A percentile compares a stretch with the other conserved stretches of the same genome.
Evolutionary conservation across 805 yeast species (phyloP).

Genomic region (Saccharomycopsis microspora): DNA sequence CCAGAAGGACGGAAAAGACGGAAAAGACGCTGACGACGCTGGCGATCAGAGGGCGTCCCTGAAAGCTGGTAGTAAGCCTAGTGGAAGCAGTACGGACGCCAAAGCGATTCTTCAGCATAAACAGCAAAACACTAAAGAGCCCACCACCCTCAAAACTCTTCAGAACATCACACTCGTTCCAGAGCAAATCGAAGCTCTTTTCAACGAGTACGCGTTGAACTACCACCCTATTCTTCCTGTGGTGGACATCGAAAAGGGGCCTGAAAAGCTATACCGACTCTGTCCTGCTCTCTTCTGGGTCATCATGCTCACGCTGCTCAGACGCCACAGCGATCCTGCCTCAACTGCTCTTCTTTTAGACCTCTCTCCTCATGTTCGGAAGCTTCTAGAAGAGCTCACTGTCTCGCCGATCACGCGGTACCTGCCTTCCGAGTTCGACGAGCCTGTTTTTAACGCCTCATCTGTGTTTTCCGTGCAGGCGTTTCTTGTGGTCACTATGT

Average conservation of each 20-base stretch:
- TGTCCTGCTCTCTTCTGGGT: constrained; percentile 95
- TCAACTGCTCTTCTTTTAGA: constrained; percentile 38
- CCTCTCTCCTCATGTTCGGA: constrained; percentile 60
- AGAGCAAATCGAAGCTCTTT: constrained; percentile 50
- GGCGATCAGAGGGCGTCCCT: no score
- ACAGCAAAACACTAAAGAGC: constrained; percentile 23
- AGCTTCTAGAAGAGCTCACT: constrained; percentile 75
- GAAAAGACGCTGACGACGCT: neutral
- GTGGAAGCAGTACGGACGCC: neutral
- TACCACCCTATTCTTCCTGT: constrained; percentile 86
- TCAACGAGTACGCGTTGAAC: constrained; percentile 54
- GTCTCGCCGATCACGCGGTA: constrained; percentile 84
- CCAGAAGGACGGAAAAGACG: neutral
- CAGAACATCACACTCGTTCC: constrained; percentile 58
- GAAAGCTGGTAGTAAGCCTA: neutral
- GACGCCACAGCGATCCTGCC: constrained; percentile 39
- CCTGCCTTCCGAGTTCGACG: constrained; percentile 66
- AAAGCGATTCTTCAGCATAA: constrained; percentile 33
- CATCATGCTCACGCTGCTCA: constrained; percentile 70
- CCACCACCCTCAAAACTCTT: constrained; percentile 33
- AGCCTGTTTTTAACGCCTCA: constrained; percentile 76
- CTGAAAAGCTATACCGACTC: constrained; percentile 63
- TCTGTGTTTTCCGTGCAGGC: constrained; percentile 94
- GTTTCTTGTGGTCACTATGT: constrained; percentile 71
- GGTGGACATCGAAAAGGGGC: constrained; percentile 72